Evolutionary conservation across 306 rosid species (phyloP), one percentile per base, ranked within the genome.

Genomic region (Hippophae tibetana): DNA sequence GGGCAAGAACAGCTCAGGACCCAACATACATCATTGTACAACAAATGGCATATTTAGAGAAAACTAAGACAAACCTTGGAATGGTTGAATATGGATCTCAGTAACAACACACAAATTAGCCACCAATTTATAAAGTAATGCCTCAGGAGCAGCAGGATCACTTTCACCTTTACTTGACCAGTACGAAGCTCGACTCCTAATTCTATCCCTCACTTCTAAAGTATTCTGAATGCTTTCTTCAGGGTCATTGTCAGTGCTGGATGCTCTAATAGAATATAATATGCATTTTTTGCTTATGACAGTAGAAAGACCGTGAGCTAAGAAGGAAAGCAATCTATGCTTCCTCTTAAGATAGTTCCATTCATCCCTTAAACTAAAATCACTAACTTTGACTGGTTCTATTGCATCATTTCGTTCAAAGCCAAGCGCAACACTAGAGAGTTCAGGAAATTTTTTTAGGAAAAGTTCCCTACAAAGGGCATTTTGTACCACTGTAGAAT

Each of bases 101-200:
- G 77, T 72, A 57, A 86, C 73, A 68, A 81, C 60, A 65, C 85
- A 83, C 40, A 83, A 11, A 53, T 72, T 75, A 50, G 89, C 41
- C 66, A 11, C 18, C 64, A 86, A 69, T 68, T 64, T 64, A 64
- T 86, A 86, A 3, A 75, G 62, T 53, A 86, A 70, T 57, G 60
- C 72, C 75, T 86, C 94, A 1, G 78, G 86, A 73, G 54, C 58
- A 69, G 68, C 52, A 57, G 89, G 78, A 70, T 86, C 77, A 9
- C 60, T 72, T 58, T 76, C 65, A 63, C 94, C 94, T 66, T 65
- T 47, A 68, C 94, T 86, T 12, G 94, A 86, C 94, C 94, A 86
- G 75, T 86, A 86, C 10, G 76, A 82, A 12, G 79, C 72, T 25
- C 57, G 23, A 61, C n/a, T 0, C 9, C 12, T 73, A 62, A 67